A percentile compares a stretch with the other conserved stretches of the same genome.
Conservation (phyloP, 2,329 filamentous ascomycete species). For the Trichophyton benhamiae region DNA sequence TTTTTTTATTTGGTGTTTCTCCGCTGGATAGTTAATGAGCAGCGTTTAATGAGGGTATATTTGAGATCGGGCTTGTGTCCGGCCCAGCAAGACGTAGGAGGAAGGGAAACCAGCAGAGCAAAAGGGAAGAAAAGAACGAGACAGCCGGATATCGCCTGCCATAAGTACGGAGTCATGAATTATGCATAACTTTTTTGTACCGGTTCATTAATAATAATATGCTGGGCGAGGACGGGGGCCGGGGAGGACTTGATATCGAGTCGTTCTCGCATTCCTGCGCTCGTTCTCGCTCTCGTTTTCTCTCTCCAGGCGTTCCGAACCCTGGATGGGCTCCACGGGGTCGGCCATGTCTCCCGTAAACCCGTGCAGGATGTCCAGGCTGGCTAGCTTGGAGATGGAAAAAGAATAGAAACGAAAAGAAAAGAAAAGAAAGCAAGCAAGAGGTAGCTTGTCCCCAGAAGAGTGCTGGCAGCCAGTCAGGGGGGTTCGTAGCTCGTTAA, state of each 20-base stretch:
- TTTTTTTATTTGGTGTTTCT: not conserved
- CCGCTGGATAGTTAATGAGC: not conserved
- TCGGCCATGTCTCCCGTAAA: not conserved
- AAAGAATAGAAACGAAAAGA: no score
- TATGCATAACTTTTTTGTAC: not conserved
- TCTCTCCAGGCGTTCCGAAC: constrained; percentile 2
- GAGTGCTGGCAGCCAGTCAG: not conserved
- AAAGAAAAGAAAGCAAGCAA: no score
- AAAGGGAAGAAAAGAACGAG: not conserved
- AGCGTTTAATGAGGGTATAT: not conserved
- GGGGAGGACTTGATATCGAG: not conserved
- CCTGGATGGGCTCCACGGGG: not conserved
- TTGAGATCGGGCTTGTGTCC: not conserved
- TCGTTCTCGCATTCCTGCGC: not conserved
- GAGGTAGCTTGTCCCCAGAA: not conserved
- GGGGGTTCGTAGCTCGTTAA: not conserved
- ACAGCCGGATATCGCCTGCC: not conserved
- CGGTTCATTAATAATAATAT: not conserved
- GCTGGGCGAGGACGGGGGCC: not conserved
- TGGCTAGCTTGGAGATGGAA: no score
- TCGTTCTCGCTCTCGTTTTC: constrained; percentile 16
- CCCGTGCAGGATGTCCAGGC: not conserved
- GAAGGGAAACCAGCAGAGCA: not conserved
- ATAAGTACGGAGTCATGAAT: not conserved
- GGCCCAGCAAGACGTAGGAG: not conserved